phyloP scores from a whole-genome alignment of 2,329 filamentous ascomycete species.

The Ceratocystis albifundus region DNA sequence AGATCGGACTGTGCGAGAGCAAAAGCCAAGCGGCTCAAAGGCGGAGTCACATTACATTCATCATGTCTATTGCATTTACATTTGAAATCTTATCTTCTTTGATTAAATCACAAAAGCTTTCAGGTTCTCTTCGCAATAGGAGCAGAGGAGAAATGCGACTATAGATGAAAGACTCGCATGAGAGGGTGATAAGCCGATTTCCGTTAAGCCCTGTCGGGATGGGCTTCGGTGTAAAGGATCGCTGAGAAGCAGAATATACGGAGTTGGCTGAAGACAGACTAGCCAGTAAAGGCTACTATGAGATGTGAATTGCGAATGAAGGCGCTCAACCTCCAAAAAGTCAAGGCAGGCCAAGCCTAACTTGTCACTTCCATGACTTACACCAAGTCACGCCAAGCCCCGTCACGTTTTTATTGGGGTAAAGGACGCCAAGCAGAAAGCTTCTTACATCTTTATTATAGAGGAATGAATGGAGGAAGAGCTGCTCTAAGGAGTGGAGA shows the following conservation, averaged over 20 bases:
- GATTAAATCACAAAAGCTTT: not conserved
- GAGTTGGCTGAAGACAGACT: not conserved
- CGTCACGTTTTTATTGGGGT: not conserved
- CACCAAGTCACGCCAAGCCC: not conserved
- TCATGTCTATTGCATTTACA: not conserved
- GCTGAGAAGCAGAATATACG: not conserved
- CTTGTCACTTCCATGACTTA: not conserved
- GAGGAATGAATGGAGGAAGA: no score
- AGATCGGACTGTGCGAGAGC: not conserved
- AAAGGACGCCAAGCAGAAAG: not conserved
- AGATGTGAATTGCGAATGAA: not conserved
- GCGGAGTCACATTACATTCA: not conserved
- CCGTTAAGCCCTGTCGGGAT: not conserved
- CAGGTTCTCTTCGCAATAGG: not conserved
- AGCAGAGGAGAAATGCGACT: not conserved
- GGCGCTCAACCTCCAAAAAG: not conserved
- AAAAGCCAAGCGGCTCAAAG: not conserved
- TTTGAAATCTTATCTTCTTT: not conserved
- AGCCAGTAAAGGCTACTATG: not conserved
- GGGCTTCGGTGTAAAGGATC: conserved; percentile 10
- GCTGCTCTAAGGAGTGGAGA: no score
- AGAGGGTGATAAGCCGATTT: not conserved
- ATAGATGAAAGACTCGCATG: not conserved
- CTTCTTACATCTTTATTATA: no score
- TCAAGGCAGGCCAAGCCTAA: no score